Percentiles rank a stretch among this genome's conserved stretches.
These are phyloP conservation scores for Trichoderma sp. DNA, from an alignment of 2,329 filamentous ascomycete genomes.

Conservation along the genomic window DNA sequence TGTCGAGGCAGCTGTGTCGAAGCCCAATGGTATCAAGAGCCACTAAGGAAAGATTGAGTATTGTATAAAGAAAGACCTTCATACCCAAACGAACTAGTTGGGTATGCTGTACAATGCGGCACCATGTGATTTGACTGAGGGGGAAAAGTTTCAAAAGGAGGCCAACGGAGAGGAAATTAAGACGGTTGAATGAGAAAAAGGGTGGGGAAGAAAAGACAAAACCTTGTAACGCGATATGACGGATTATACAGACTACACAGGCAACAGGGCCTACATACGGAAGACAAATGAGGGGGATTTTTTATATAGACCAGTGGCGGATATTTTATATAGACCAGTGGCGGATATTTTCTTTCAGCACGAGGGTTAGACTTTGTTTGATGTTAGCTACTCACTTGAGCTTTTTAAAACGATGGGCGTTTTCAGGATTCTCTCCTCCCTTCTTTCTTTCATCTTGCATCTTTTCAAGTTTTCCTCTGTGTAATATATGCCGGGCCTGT, in stretches of 20 bases:
- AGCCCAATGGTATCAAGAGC: conserved; percentile 43
- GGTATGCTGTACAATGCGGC: not conserved
- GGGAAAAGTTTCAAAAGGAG: not conserved
- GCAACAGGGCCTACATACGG: not conserved
- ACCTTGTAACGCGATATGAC: conserved; percentile 11
- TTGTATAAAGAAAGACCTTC: not conserved
- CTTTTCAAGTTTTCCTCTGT: not conserved
- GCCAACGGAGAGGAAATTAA: not conserved
- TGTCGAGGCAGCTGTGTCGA: conserved; percentile 39
- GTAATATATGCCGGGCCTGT: not conserved
- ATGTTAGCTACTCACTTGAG: not conserved
- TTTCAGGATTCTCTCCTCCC: not conserved
- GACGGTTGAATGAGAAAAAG: not conserved
- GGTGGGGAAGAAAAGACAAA: not conserved
- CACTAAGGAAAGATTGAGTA: conserved; percentile 22
- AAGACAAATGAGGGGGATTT: not conserved
- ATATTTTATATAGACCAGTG: not conserved
- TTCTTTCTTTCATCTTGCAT: not conserved
- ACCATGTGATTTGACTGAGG: not conserved
- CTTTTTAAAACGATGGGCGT: not conserved
- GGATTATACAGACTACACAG: not conserved
- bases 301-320: not conserved
- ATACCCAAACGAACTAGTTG: not conserved
- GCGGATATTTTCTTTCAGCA: not conserved
- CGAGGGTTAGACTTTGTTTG: not conserved